Percentiles rank a stretch among this genome's conserved stretches.
Conservation (phyloP, 2,329 filamentous ascomycete species). For the Cercospora sp. region DNA sequence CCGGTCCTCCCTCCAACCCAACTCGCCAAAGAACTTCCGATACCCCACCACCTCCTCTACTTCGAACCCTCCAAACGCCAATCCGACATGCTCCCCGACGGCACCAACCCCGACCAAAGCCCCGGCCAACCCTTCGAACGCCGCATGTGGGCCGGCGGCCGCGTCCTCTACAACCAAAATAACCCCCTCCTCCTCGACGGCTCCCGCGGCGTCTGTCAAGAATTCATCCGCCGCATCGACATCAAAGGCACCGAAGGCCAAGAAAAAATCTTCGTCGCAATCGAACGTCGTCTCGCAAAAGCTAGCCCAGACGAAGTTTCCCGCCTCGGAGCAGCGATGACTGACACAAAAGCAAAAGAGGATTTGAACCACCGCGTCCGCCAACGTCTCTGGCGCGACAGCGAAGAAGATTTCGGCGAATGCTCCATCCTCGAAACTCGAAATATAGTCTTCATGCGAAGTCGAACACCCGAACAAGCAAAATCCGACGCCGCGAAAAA, state of each 20-base stretch:
- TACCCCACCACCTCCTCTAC: slow-evolving; percentile 81
- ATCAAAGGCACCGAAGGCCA: slow-evolving; percentile 53
- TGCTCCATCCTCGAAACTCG: slow-evolving; percentile 58
- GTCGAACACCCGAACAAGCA: slow-evolving; percentile 46
- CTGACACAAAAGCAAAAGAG: slow-evolving; percentile 36
- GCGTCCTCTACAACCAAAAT: slow-evolving; percentile 56
- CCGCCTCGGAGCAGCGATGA: slow-evolving; percentile 42
- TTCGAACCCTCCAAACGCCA: slow-evolving; percentile 71
- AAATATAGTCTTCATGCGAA: slow-evolving; percentile 64
- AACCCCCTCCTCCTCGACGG: slow-evolving; percentile 39
- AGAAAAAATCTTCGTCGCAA: slow-evolving; percentile 62
- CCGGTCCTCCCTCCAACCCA: slow-evolving; percentile 38
- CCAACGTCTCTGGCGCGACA: slow-evolving; percentile 47
- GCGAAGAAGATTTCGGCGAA: slow-evolving; percentile 47
- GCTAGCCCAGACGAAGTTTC: slow-evolving; percentile 36
- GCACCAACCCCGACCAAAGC: slow-evolving; percentile 77
- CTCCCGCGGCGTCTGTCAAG: slow-evolving; percentile 47
- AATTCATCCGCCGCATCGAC: slow-evolving; percentile 50
- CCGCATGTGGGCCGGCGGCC: slow-evolving; percentile 87
- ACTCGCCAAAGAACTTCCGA: slow-evolving; percentile 50
- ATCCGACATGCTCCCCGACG: slow-evolving; percentile 70
- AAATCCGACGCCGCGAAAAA: slow-evolving; percentile 35
- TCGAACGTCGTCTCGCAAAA: slow-evolving; percentile 55
- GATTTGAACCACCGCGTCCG: slow-evolving; percentile 42
- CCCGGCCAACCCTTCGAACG: slow-evolving; percentile 71